A percentile compares a stretch with the other conserved stretches of the same genome.
phyloP scores from a whole-genome alignment of 805 yeast genomes.

The Hanseniaspora mollemarum region DNA sequence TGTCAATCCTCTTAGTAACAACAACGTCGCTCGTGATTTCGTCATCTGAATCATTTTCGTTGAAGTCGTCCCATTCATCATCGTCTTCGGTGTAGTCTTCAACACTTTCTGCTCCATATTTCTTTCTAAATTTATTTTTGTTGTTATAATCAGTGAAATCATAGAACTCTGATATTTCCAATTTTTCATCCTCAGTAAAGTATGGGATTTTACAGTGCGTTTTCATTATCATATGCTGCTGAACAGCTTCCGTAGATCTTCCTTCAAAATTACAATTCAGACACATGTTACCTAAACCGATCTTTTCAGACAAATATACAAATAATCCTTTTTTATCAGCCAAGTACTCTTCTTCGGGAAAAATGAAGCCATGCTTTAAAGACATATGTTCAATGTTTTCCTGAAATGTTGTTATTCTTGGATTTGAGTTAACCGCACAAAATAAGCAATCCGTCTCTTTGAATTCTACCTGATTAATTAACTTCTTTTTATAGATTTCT shows the following conservation, averaged over 20 bases:
- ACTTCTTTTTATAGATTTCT: constrained; percentile 32
- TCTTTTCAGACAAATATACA: constrained; percentile 72
- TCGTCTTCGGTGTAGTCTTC: constrained; percentile 34
- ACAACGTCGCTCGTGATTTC: constrained; percentile 16
- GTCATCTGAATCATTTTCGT: constrained; percentile 28
- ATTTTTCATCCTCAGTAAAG: constrained; percentile 68
- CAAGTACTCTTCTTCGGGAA: constrained; percentile 73
- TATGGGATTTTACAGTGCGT: constrained; percentile 85
- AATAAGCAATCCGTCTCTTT: constrained; percentile 45
- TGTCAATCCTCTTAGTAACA: constrained; percentile 15
- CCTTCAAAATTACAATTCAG: constrained; percentile 79
- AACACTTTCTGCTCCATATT: constrained; percentile 23
- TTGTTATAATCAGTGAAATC: constrained; percentile 47
- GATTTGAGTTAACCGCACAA: constrained; percentile 29
- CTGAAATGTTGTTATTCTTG: constrained; percentile 36
- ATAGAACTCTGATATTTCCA: constrained; percentile 83
- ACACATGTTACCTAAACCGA: constrained; percentile 86
- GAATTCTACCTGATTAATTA: constrained; percentile 35
- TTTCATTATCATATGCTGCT: constrained; percentile 82
- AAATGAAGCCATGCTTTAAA: constrained; percentile 65
- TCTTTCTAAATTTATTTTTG: constrained; percentile 27
- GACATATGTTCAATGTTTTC: constrained; percentile 61
- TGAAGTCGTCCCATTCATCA: constrained; percentile 33
- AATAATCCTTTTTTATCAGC: constrained; percentile 63
- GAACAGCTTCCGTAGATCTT: constrained; percentile 66